Base-by-base conservation (phyloP, 192 early-diverging fungal species). In the Backusella tuberculispora region DNA sequence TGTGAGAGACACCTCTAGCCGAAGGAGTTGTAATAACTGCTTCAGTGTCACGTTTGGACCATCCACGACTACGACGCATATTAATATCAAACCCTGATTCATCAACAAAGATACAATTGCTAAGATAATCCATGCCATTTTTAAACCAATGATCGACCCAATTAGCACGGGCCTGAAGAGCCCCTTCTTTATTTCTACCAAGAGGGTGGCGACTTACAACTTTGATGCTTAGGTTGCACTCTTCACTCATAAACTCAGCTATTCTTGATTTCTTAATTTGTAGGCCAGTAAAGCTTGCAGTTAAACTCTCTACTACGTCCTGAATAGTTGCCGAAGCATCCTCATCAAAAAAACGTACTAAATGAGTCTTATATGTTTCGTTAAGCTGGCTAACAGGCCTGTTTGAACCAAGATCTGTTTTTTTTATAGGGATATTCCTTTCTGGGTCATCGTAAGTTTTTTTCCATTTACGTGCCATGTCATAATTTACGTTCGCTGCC, bases 241-340 rank as follows among this genome's bases (percentile, higher is more conserved):
- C 66, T 68, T 68, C 66, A 45, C 66, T 68, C 66, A 68, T 68
- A 45, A 68, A 12, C 66, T 68, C 66, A 19, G 66, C 66, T 42
- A 64, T 21, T 34, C 63, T 8, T 64, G 63, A 6, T 64, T 64
- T 64, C 24, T 64, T 64, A 29, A 64, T 64, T 64, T 64, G 21
- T 34, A 64, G 63, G 26, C 63, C 29, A 34, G 29, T 34, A 64
- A 64, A 64, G 8, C 5, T 29, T 34, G 29, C 29, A 29, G 63
- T 34, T 21, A 64, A 64, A 64, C 12, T 64, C n/a, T 64, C 63
- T 64, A 64, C 13, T 64, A 21, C 29, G 63, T 64, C 65, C 65
- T 66, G 65, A 66, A 66, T 42, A 66, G 65, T 41, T 66, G 65
- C 65, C 3, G 65, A 66, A 66, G 65, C 65, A 66, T 66, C 65